These are phyloP conservation scores for Penicillium sp. DNA, from an alignment of 2,329 filamentous ascomycete species.

Conservation along the genomic window DNA sequence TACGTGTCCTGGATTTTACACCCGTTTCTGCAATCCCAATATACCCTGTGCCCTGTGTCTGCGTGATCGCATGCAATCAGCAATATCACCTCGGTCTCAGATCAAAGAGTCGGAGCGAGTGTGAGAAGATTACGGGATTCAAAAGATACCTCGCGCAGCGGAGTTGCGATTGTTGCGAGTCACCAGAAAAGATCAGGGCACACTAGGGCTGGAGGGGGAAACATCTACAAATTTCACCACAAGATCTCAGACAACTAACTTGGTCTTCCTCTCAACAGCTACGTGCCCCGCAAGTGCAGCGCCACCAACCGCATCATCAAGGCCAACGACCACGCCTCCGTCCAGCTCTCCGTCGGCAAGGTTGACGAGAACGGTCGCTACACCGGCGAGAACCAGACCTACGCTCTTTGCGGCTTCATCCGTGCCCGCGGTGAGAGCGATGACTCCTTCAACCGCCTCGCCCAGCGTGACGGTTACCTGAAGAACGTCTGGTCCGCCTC, in stretches of 20 bases:
- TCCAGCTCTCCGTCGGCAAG: slow-evolving; percentile 95
- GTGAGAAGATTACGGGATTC: background rate
- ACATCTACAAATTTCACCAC: slow-evolving; percentile 5
- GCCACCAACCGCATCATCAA: slow-evolving; percentile 99
- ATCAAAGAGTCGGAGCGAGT: slow-evolving; percentile 4
- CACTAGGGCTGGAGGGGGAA: slow-evolving; percentile 1
- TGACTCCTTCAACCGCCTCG: slow-evolving; percentile 90
- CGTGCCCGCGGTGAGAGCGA: slow-evolving; percentile 97
- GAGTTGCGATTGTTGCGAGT: slow-evolving; percentile 8
- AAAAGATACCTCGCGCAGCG: background rate
- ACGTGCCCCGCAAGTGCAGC: slow-evolving; percentile 98
- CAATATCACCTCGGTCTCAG: slow-evolving; percentile 7
- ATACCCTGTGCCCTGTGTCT: slow-evolving; percentile 18
- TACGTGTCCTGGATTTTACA: slow-evolving; percentile 51
- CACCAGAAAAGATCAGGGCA: slow-evolving; percentile 7
- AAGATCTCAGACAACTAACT: slow-evolving; percentile 12
- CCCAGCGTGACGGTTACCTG: slow-evolving; percentile 92
- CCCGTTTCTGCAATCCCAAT: slow-evolving; percentile 13
- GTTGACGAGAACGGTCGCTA: slow-evolving; percentile 98
- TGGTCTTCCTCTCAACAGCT: slow-evolving; percentile 52
- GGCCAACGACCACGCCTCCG: slow-evolving; percentile 98
- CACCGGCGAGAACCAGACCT: slow-evolving; percentile 95
- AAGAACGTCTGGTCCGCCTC: slow-evolving; percentile 91
- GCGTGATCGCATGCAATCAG: slow-evolving; percentile 9
- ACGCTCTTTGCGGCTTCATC: slow-evolving; percentile 96